A percentile compares a stretch with the other conserved stretches of the same genome.
Evolutionary conservation across 2,329 filamentous ascomycete species (phyloP).

Genomic region (Hypoxylon sp.): DNA sequence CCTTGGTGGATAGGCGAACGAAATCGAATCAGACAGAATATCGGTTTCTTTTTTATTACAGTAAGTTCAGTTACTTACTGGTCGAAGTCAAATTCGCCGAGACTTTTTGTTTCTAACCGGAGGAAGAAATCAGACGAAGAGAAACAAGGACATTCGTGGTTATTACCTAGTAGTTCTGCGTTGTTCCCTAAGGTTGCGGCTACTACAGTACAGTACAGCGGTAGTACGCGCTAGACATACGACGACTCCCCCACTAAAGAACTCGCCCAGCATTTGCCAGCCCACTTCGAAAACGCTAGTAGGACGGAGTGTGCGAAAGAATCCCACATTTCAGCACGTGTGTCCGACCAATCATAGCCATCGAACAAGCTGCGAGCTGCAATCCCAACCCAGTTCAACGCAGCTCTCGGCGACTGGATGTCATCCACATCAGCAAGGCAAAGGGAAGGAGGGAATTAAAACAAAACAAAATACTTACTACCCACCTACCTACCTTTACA

Average conservation of each 20-base stretch:
- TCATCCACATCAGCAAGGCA: conserved; percentile 36
- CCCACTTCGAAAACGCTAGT: conserved; percentile 33
- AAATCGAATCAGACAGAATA: too few species aligned
- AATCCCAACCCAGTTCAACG: conserved; percentile 25
- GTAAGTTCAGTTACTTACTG: too few species aligned
- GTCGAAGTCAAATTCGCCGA: conserved; percentile 19
- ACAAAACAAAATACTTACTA: too few species aligned
- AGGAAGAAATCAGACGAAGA: neutral
- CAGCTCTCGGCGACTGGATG: conserved; percentile 33
- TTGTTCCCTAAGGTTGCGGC: too few species aligned
- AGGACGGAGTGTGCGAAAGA: conserved; percentile 27
- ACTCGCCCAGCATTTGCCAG: conserved; percentile 21
- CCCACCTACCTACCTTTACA: too few species aligned
- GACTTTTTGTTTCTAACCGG: neutral
- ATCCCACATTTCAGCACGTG: conserved; percentile 34
- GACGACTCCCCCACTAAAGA: conserved; percentile 18
- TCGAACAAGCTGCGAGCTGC: conserved; percentile 1
- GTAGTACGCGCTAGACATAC: conserved; percentile 24
- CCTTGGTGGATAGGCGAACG: too few species aligned
- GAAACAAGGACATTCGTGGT: too few species aligned
- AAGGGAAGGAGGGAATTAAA: too few species aligned
- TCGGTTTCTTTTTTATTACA: too few species aligned
- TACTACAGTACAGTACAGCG: too few species aligned
- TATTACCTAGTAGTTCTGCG: too few species aligned
- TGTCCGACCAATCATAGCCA: conserved; percentile 33